Evolutionary conservation across 129 eudicot species (phyloP).

Genomic region (Cynara cardunculus): DNA sequence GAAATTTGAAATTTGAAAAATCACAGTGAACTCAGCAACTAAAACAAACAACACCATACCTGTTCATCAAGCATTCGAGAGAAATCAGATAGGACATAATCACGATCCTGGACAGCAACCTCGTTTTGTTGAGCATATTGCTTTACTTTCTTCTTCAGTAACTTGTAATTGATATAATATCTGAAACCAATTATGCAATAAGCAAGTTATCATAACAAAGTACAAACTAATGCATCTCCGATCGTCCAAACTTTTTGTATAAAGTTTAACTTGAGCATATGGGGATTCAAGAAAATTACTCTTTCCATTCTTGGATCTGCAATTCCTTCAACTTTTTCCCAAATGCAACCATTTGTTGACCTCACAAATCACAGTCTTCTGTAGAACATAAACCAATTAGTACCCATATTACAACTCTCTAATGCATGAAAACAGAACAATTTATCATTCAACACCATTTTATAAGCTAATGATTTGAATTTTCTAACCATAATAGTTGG

Average conservation of each 20-base stretch:
- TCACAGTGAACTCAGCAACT: neutral
- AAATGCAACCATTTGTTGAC: conserved; percentile 62
- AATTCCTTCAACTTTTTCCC: conserved; percentile 63
- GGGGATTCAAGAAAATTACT: conserved; percentile 26
- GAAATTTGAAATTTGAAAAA: neutral
- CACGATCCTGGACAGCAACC: conserved; percentile 27
- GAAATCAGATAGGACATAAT: conserved; percentile 49
- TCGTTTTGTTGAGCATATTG: conserved; percentile 46
- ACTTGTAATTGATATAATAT: conserved; percentile 59
- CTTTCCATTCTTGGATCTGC: conserved; percentile 72
- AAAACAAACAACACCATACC: conserved; percentile 19
- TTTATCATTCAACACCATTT: neutral
- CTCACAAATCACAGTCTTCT: conserved; percentile 17
- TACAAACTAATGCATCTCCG: neutral
- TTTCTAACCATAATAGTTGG: neutral
- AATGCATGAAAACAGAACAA: conserved; percentile 6
- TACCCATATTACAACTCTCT: neutral
- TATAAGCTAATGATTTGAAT: neutral
- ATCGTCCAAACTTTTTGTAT: neutral
- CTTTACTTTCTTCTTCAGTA: conserved; percentile 59
- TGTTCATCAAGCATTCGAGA: conserved; percentile 53
- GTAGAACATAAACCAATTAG: neutral
- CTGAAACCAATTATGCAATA: conserved; percentile 24
- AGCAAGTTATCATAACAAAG: neutral
- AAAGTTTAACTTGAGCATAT: neutral